phyloP scores from a whole-genome alignment of 345 rosid genomes.

The Brassica napus region Da-Ae NC_063447.1:37853001-37853500 shows the following conservation, averaged over 20 bases:
- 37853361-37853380: background rate
- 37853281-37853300: background rate
- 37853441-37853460: background rate
- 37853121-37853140: background rate
- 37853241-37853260: background rate
- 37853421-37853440: no score
- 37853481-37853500: background rate
- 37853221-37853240: background rate
- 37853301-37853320: no score
- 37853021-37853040: no score
- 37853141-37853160: background rate
- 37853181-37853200: background rate
- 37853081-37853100: background rate
- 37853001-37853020: no score
- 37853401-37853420: no score
- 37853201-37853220: background rate
- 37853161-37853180: background rate
- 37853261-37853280: background rate
- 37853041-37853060: no score
- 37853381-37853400: no score
- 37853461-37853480: background rate
- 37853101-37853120: no score
- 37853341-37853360: background rate
- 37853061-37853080: background rate
- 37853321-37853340: background rate